A percentile compares a stretch with the other conserved stretches of the same genome.
phyloP scores from a whole-genome alignment of 768 basidiomycete species.

The Dioszegia crocea region DNA sequence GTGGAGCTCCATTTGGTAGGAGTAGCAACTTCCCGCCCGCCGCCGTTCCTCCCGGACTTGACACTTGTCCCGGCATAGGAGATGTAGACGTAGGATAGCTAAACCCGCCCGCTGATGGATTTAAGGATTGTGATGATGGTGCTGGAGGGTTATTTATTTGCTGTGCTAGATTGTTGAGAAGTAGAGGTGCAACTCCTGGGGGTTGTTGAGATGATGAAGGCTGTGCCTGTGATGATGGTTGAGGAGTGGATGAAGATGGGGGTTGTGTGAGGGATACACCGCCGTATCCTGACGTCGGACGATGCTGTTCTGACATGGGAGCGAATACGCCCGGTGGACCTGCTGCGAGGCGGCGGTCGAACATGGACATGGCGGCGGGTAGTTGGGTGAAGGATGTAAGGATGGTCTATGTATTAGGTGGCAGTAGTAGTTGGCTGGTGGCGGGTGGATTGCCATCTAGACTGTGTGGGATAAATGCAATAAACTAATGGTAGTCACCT shows the following conservation, averaged over 20 bases:
- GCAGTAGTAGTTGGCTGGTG: neutral
- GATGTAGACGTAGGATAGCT: constrained; percentile 8
- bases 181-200: constrained; percentile 15
- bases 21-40: constrained; percentile 39
- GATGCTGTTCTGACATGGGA: constrained; percentile 1
- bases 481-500: neutral
- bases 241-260: constrained; percentile 2
- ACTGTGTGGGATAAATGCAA: neutral
- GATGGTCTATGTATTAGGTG: neutral
- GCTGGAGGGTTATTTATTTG: constrained; percentile 49
- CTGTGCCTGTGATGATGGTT: neutral
- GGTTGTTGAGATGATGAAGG: constrained; percentile 1
- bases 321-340: constrained; percentile 8
- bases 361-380: constrained; percentile 4
- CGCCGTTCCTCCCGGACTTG: constrained; percentile 1
- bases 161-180: constrained; percentile 42
- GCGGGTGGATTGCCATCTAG: neutral
- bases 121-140: constrained; percentile 15
- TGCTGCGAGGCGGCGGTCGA: constrained; percentile 1
- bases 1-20: constrained; percentile 41
- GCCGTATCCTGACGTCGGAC: constrained; percentile 1
- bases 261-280: constrained; percentile 9
- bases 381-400: neutral
- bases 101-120: constrained; percentile 5
- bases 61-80: neutral